Conservation (phyloP, 495 filamentous ascomycete species). For the Podospora conica region DNA sequence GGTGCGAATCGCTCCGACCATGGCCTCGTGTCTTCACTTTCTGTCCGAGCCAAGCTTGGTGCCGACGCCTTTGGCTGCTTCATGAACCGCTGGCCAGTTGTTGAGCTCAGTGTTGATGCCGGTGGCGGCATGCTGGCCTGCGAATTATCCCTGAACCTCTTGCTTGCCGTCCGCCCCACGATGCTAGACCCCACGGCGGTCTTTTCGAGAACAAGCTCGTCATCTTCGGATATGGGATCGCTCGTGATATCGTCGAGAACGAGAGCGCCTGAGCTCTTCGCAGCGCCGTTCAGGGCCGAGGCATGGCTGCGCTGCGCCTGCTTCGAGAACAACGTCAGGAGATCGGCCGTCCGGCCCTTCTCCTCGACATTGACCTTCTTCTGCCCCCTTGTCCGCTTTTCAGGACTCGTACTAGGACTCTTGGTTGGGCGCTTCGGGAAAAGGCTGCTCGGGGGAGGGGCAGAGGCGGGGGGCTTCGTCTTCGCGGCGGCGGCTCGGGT, state of each 20-base stretch:
- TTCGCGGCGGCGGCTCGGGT: constrained; percentile 21
- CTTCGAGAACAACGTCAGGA: constrained; percentile 47
- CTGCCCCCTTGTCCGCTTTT: constrained; percentile 32
- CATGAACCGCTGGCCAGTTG: constrained; percentile 37
- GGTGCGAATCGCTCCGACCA: constrained; percentile 88
- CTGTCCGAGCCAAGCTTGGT: not conserved
- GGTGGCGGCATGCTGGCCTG: constrained; percentile 4
- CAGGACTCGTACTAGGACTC: constrained; percentile 46
- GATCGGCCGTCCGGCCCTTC: constrained; percentile 42
- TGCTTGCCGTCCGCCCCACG: constrained; percentile 41
- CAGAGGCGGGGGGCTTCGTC: constrained; percentile 14
- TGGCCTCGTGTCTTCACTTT: constrained; percentile 49
- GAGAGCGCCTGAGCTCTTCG: constrained; percentile 19
- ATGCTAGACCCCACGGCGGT: constrained; percentile 34
- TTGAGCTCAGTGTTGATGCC: constrained; percentile 12
- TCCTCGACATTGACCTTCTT: constrained; percentile 36
- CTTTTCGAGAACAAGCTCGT: constrained; percentile 39
- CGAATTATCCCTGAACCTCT: constrained; percentile 31
- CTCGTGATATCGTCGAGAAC: constrained; percentile 43
- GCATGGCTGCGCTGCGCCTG: constrained; percentile 40
- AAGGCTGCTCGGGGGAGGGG: constrained; percentile 8
- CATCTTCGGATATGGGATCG: constrained; percentile 47
- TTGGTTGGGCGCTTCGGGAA: constrained; percentile 14
- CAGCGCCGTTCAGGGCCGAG: constrained; percentile 3
- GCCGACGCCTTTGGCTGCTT: constrained; percentile 5